Evolutionary conservation across 1,284 basidiomycete species (phyloP).

Genomic region (Ustilago sp.): DNA sequence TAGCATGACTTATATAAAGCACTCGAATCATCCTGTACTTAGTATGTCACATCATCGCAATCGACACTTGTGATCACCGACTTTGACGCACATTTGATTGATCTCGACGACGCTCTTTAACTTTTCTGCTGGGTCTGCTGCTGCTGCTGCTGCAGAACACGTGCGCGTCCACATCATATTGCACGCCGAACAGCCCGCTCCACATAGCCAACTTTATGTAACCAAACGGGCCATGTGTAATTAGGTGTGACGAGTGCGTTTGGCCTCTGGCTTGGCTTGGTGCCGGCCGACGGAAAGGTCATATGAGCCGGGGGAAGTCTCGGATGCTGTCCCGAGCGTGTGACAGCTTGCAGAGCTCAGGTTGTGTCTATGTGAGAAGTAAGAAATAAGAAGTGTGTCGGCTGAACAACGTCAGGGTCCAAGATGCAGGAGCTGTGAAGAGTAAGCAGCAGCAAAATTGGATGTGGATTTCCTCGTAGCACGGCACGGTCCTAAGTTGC

Average conservation of each 20-base stretch:
- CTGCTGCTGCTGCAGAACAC: neutral
- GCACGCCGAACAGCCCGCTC: neutral
- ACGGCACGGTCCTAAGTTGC: neutral
- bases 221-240: neutral
- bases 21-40: too few relatives aligned
- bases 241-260: neutral
- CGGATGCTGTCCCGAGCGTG: neutral
- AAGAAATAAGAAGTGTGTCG: neutral
- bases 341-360: neutral
- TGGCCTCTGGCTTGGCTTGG: neutral
- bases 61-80: too few relatives aligned
- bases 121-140: neutral
- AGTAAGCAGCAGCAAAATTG: constrained; percentile 7
- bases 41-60: too few relatives aligned
- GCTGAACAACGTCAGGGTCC: constrained; percentile 3
- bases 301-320: neutral
- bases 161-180: neutral
- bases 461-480: constrained; percentile 3
- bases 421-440: neutral
- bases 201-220: neutral
- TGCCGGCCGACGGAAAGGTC: neutral
- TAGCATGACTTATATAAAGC: too few relatives aligned
- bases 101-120: too few relatives aligned
- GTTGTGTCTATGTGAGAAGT: neutral
- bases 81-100: too few relatives aligned